These are phyloP conservation scores for Sugiyamaella pinicola DNA, from an alignment of 1,139 yeast species.

Conservation along the genomic window DNA sequence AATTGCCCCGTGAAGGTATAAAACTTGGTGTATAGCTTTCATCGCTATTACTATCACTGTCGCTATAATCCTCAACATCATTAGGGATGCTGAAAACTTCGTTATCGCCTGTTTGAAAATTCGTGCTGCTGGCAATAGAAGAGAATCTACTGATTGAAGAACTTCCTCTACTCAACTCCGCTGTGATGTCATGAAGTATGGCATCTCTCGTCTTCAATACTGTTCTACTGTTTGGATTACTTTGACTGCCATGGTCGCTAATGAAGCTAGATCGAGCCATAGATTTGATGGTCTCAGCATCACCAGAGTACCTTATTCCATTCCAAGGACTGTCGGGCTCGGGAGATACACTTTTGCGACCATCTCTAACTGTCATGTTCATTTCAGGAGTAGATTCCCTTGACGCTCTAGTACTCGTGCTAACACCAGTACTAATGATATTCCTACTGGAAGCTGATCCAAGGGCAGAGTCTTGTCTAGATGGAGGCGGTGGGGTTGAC, in stretches of 20 bases:
- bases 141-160: slow-evolving; percentile 7
- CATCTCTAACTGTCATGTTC: neutral
- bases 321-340: slow-evolving; percentile 14
- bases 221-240: slow-evolving; percentile 3
- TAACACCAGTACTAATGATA: neutral
- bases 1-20: slow-evolving; percentile 13
- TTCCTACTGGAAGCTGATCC: neutral
- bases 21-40: slow-evolving; percentile 15
- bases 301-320: slow-evolving; percentile 10
- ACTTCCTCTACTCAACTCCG: slow-evolving; percentile 30
- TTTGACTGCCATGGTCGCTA: neutral
- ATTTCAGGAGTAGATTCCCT: slow-evolving; percentile 8
- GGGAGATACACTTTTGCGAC: slow-evolving; percentile 3
- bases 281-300: slow-evolving; percentile 7
- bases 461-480: slow-evolving; percentile 6
- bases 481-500: slow-evolving; percentile 16
- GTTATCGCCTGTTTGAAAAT: slow-evolving; percentile 5
- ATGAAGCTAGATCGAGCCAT: slow-evolving; percentile 12
- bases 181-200: slow-evolving; percentile 34
- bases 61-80: slow-evolving; percentile 17
- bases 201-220: slow-evolving; percentile 23
- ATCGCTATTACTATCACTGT: slow-evolving; percentile 14
- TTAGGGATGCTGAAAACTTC: slow-evolving; percentile 13
- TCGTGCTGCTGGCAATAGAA: slow-evolving; percentile 11
- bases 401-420: neutral